Base-by-base conservation (phyloP, 768 basidiomycete genomes). In the Tremella fuciformis region DNA sequence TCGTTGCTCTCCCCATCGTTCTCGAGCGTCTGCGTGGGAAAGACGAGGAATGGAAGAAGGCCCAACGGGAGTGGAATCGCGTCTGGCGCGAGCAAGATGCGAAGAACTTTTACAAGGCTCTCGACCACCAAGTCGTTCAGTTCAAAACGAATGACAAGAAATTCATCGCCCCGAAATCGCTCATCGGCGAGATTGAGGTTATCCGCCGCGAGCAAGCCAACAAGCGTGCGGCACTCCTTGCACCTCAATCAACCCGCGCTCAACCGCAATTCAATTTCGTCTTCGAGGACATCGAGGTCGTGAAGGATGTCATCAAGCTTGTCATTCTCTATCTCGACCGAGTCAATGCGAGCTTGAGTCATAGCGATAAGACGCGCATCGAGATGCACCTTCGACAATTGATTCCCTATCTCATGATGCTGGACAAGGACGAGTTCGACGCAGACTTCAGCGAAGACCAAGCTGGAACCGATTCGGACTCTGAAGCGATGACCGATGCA, bases 81-180 rank as follows among this genome's bases (percentile, higher is more conserved):
- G 93, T 91, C 15, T 98, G 96, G 96, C 83, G 91, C 51, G 94
- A 97, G 75, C 88, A 93, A 50, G 77, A 99, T 69, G 87, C 87
- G 56, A 92, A 91, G 79, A 98, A 98, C 80, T 98, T 93, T 75
- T 94, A 96, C 85, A 97, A 94, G 79, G 87, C 88, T 26, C 85
- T 98, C 50, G 96, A 99, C 74, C 91, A 96, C 71, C 93, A 96
- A 76, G 93, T 91, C 16, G 88, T 89, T 76, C 85, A 83, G 59
- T 96, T 94, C 85, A 98, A 97, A 80, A 82, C 82, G 57, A 93
- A 91, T 76, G 96, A 99, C 81, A 97, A 97, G 84, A 78, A 77
- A 65, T 70, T 72, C 1, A 67, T 77, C 55, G 63, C 72, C n/a
- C 58, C 67, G 22, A 78, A 78, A 63, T 70, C 69, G 34, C 64